Percentiles rank a stretch among this genome's conserved stretches.
Evolutionary conservation across 1,284 basidiomycete genomes (phyloP).

Genomic region (Irpex sp.): DNA sequence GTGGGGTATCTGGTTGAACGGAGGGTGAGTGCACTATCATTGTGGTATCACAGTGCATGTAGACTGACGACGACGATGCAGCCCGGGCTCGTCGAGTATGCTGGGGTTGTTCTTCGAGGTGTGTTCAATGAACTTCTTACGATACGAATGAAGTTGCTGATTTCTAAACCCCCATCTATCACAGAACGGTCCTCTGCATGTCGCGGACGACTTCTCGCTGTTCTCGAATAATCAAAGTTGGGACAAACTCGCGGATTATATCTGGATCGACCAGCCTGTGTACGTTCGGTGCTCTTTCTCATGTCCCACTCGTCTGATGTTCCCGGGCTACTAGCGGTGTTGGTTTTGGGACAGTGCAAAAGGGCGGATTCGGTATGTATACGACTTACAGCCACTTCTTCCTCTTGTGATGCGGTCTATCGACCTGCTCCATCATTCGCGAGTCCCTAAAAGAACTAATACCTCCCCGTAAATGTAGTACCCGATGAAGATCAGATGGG

Average conservation of each 20-base stretch:
- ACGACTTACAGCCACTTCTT: not conserved
- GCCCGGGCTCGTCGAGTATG: constrained; percentile 70
- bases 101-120: constrained; percentile 64
- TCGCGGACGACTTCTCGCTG: constrained; percentile 45
- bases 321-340: constrained; percentile 24
- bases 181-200: constrained; percentile 66
- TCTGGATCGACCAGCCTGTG: constrained; percentile 72
- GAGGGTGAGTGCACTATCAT: constrained; percentile 43
- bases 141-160: not conserved
- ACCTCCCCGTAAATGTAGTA: constrained; percentile 32
- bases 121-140: not conserved
- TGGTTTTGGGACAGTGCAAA: constrained; percentile 61
- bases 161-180: not conserved
- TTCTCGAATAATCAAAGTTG: constrained; percentile 52
- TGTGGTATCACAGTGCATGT: not conserved
- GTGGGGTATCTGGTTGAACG: constrained; percentile 74
- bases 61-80: constrained; percentile 19
- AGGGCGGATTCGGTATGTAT: constrained; percentile 49
- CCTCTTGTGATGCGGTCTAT: not conserved
- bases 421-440: not conserved
- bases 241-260: constrained; percentile 55
- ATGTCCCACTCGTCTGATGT: not conserved
- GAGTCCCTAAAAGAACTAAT: not conserved
- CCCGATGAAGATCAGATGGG: constrained; percentile 64
- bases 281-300: constrained; percentile 1